Percentiles rank a stretch among this genome's conserved stretches.
These are phyloP conservation scores for Pythium myriotylum DNA, from an alignment of 352 stramenopile genomes.

Conservation along the genomic window DNA sequence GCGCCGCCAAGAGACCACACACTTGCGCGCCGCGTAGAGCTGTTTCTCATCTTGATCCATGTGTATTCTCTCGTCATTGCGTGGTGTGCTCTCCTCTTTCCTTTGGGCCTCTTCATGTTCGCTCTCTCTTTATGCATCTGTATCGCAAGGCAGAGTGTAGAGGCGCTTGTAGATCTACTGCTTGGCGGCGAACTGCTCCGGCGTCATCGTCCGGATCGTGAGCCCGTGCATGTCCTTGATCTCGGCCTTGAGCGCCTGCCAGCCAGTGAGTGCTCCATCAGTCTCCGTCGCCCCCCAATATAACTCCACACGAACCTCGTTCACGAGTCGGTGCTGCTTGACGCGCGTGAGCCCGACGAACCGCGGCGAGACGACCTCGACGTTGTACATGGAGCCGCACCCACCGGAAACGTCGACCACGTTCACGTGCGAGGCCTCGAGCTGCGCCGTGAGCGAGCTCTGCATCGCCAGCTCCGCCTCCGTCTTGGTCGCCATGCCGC, in stretches of 20 bases:
- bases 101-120: neutral
- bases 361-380: constrained; percentile 79
- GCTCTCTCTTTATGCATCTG: too few species aligned
- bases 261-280: too few species aligned
- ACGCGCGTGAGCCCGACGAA: constrained; percentile 83
- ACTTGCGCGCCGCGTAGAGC: neutral
- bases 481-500: constrained; percentile 26
- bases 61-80: neutral
- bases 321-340: constrained; percentile 89
- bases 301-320: constrained; percentile 71
- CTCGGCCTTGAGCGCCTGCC: constrained; percentile 78
- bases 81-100: constrained; percentile 4
- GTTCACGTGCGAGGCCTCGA: constrained; percentile 80
- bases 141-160: too few species aligned
- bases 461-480: constrained; percentile 79
- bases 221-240: constrained; percentile 88
- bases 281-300: too few species aligned
- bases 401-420: constrained; percentile 88
- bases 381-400: constrained; percentile 89
- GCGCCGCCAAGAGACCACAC: neutral
- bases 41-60: constrained; percentile 12
- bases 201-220: constrained; percentile 82
- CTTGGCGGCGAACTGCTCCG: constrained; percentile 72
- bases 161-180: too few species aligned
- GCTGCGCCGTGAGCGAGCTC: constrained; percentile 44